These are phyloP conservation scores for Tulasnella sp. DNA, from an alignment of 768 basidiomycete genomes.

Conservation along the genomic window DNA sequence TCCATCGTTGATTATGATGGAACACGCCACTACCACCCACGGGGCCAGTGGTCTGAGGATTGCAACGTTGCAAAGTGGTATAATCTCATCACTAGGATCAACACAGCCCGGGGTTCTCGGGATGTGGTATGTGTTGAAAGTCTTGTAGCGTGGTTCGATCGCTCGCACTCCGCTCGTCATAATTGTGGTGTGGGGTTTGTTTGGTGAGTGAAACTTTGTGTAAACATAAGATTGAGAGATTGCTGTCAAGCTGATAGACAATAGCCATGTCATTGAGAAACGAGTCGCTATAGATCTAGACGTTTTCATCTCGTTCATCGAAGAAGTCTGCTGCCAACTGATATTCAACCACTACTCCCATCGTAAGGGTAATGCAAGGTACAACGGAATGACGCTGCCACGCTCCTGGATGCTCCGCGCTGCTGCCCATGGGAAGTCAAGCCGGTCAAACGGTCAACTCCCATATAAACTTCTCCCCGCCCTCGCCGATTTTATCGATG, in stretches of 20 bases:
- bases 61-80: not conserved
- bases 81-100: not conserved
- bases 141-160: no score
- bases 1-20: not conserved
- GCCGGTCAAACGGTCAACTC: not conserved
- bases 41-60: not conserved
- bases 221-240: not conserved
- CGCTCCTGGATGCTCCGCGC: slow-evolving; percentile 6
- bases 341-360: not conserved
- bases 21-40: not conserved
- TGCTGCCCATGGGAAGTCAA: not conserved
- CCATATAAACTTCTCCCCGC: not conserved
- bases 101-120: no score
- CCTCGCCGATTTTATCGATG: not conserved
- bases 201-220: not conserved
- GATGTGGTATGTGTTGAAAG: no score
- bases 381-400: not conserved
- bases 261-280: not conserved
- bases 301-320: not conserved
- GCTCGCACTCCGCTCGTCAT: not conserved
- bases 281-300: not conserved
- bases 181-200: not conserved
- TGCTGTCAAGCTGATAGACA: not conserved
- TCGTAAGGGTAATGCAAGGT: not conserved
- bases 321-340: slow-evolving; percentile 3